Evolutionary conservation across 2,329 filamentous ascomycete genomes (phyloP), one percentile per base, ranked within the genome.

Genomic region (Penicillium sp.): DNA sequence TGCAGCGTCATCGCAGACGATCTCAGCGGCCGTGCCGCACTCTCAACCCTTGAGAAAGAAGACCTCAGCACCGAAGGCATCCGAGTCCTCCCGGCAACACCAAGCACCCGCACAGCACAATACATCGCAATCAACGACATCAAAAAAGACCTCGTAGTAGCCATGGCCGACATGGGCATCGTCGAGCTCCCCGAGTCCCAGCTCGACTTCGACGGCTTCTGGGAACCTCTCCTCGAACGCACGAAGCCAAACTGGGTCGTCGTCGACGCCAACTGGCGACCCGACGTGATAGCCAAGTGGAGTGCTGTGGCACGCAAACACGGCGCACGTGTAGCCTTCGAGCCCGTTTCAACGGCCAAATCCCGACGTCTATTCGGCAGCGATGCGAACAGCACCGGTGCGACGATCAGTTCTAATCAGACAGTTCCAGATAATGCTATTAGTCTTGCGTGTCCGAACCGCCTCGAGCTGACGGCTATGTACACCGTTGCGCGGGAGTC

Each of bases 111-210:
- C 53, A 97, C 93, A 2, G 91, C 92, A 0, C 91, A 97, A 71
- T 97, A 97, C 70, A 84, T 97, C 3, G 89, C 93, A 16, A 79
- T 97, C 60, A 99, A 97, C 69, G 89, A 95, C 67, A 79, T 79
- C 0, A 84, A 87, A 56, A 95, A 91, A 71, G 88, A 92, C 60
- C 83, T 99, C 3, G 81, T 92, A n/a, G 75, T 97, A 59, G 93
- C 91, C 44, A 96, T 97, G 90, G 92, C 93, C 5, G 94, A 97
- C 69, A 97, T 97, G 91, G 83, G 80, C 52, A 93, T 96, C 64
- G 83, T 96, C 38, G 80, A 85, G 62, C 72, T 73, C 7, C 72
- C 77, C 3, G 70, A 72, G 38, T 41, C 66, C 21, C 56, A 65
- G 10, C 68, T 76, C 34, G 73, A 79, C 46, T 77, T 80, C 42